These are phyloP conservation scores for Nannochloropsis granulata DNA, from an alignment of 108 stramenopile species.

Conservation along the genomic window DNA sequence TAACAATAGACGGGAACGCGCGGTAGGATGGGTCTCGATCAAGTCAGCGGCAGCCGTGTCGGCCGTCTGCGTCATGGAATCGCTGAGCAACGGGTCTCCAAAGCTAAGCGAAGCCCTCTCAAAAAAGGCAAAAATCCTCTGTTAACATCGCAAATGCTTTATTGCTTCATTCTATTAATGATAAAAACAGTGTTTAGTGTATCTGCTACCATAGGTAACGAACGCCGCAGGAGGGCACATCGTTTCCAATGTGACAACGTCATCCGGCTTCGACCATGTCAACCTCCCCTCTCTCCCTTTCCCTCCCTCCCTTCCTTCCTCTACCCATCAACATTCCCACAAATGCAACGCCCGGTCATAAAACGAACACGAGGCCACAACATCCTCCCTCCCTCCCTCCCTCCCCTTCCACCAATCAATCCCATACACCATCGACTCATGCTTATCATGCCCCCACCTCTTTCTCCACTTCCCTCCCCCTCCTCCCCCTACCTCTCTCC, in stretches of 20 bases:
- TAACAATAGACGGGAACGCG: too few species aligned
- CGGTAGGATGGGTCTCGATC: too few species aligned
- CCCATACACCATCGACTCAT: slow-evolving; percentile 30
- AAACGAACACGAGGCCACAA: slow-evolving; percentile 22
- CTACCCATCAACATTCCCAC: background rate
- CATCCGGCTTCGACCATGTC: background rate
- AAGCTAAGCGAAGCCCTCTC: too few species aligned
- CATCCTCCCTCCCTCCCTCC: background rate
- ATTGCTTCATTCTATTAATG: too few species aligned
- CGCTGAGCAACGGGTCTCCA: too few species aligned
- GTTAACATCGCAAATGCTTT: too few species aligned
- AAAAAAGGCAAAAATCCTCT: too few species aligned
- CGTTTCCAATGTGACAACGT: background rate
- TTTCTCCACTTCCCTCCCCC: background rate
- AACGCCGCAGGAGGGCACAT: too few species aligned
- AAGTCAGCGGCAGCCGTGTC: too few species aligned
- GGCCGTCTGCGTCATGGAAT: too few species aligned
- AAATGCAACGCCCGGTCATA: slow-evolving; percentile 20
- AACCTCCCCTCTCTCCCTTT: background rate
- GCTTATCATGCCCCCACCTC: slow-evolving; percentile 1
- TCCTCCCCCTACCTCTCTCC: background rate
- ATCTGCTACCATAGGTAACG: too few species aligned
- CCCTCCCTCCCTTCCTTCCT: background rate
- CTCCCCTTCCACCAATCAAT: slow-evolving; percentile 16
- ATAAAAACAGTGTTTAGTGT: too few species aligned